Conservation (phyloP, 345 rosid species). For the Rhodamnia rubescens region DNA sequence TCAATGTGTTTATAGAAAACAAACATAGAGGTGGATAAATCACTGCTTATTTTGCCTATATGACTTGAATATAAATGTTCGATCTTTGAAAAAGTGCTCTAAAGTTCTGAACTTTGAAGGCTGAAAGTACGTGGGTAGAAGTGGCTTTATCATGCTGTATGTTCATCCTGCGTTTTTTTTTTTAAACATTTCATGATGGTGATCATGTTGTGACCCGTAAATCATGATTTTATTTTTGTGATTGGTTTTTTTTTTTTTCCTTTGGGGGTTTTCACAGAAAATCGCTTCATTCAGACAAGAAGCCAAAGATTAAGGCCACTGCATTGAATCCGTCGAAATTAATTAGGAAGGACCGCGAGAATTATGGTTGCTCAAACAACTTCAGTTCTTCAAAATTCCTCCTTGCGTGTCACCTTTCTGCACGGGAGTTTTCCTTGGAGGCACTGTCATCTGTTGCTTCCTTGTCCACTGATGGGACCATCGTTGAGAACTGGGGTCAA, state of each 20-base stretch:
- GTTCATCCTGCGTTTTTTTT: background rate
- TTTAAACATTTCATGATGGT: background rate
- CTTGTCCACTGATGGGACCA: conserved; percentile 8
- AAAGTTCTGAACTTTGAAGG: background rate
- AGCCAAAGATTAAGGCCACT: conserved; percentile 3
- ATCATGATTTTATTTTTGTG: background rate
- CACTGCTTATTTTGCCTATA: background rate
- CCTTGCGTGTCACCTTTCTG: conserved; percentile 2
- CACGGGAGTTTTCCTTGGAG: conserved; percentile 8
- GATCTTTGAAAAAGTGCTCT: background rate
- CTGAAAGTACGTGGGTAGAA: background rate
- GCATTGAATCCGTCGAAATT: conserved; percentile 11
- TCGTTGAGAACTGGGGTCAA: conserved; percentile 12
- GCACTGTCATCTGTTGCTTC: conserved; percentile 19
- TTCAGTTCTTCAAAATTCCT: conserved; percentile 3
- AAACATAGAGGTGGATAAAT: background rate
- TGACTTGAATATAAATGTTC: background rate
- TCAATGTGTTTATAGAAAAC: background rate
- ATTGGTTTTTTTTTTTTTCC: background rate
- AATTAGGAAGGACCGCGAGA: conserved; percentile 9
- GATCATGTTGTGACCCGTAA: background rate
- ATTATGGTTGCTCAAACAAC: conserved; percentile 4
- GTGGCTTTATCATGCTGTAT: background rate
- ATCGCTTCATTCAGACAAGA: conserved; percentile 13
- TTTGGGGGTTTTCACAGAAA: conserved; percentile 17